A percentile compares a stretch with the other conserved stretches of the same genome.
phyloP scores from a whole-genome alignment of 331 rosid genomes.

The Spiraea crenata region DNA sequence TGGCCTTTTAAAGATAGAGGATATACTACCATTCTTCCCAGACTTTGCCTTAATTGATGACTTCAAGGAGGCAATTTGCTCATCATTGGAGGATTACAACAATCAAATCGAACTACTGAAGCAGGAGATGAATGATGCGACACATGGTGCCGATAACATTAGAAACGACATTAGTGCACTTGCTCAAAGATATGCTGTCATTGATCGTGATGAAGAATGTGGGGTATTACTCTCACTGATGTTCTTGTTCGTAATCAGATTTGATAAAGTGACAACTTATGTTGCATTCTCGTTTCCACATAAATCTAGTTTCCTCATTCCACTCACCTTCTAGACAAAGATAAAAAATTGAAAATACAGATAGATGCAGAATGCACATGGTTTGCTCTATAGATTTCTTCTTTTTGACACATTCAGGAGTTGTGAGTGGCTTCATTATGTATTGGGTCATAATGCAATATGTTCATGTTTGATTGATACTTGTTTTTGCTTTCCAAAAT shows the following conservation, averaged over 20 bases:
- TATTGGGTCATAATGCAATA: neutral
- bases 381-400: neutral
- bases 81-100: constrained; percentile 95
- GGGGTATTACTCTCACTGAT: constrained; percentile 67
- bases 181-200: constrained; percentile 95
- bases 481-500: neutral
- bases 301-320: neutral
- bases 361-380: neutral
- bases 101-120: constrained; percentile 93
- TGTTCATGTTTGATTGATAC: neutral
- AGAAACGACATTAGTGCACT: constrained; percentile 95
- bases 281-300: neutral
- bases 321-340: neutral
- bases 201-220: constrained; percentile 93
- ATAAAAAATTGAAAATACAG: neutral
- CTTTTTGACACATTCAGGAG: neutral
- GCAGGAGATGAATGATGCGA: constrained; percentile 98
- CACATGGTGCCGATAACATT: constrained; percentile 95
- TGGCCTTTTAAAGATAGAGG: constrained; percentile 94
- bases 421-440: neutral
- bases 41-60: constrained; percentile 96
- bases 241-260: constrained; percentile 6
- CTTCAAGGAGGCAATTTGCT: constrained; percentile 97
- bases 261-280: neutral
- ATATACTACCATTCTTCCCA: constrained; percentile 92